These are phyloP conservation scores for Tuber umbilicatum DNA, from an alignment of 495 filamentous ascomycete genomes.

Conservation along the genomic window DNA sequence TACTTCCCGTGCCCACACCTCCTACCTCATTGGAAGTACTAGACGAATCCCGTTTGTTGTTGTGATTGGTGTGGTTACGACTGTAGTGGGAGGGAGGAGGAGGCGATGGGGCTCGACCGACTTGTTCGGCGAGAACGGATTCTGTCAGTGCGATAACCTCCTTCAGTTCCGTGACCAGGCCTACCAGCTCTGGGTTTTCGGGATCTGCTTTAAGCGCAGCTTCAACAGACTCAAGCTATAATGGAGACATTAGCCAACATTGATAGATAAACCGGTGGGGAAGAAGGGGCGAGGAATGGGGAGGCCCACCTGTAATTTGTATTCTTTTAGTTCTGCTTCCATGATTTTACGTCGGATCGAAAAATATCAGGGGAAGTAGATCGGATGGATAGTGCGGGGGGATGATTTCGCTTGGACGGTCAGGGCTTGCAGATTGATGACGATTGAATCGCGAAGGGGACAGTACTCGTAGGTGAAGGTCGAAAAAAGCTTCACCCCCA, in stretches of 20 bases:
- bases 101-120: constrained; percentile 20
- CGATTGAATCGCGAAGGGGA: background rate
- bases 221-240: constrained; percentile 73
- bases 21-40: constrained; percentile 49
- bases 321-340: constrained; percentile 74
- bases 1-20: constrained; percentile 46
- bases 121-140: constrained; percentile 65
- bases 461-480: background rate
- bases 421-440: background rate
- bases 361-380: background rate
- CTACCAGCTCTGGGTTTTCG: constrained; percentile 71
- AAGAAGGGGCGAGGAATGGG: constrained; percentile 12
- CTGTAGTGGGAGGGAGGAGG: constrained; percentile 45
- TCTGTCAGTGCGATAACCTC: constrained; percentile 73
- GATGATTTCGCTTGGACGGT: background rate
- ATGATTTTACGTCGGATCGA: constrained; percentile 6
- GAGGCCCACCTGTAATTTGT: constrained; percentile 63
- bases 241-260: constrained; percentile 14
- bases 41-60: constrained; percentile 24
- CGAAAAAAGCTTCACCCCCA: background rate
- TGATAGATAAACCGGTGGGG: background rate
- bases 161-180: constrained; percentile 74
- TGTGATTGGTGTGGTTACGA: constrained; percentile 11
- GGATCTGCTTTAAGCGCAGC: constrained; percentile 72
- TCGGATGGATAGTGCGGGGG: background rate